Evolutionary conservation across 768 basidiomycete genomes (phyloP), one percentile per base, ranked within the genome.

Genomic region (Collybiopsis luxurians): DNA sequence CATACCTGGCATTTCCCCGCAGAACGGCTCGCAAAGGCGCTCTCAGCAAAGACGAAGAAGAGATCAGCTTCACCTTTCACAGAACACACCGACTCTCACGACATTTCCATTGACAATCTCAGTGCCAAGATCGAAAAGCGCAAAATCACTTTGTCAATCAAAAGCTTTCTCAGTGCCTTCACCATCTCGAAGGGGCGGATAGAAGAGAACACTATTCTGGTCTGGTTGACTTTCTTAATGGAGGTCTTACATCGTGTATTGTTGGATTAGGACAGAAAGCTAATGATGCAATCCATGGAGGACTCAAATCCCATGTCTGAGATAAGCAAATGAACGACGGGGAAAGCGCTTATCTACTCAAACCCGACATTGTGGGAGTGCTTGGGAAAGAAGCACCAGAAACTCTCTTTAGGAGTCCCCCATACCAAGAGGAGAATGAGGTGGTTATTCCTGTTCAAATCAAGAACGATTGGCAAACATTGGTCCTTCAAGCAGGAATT

Each of bases 381-480:
- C 19, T 21, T 21, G 36, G 30, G 9, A 28, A 1, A 24, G 15
- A 17, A 1, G 19, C 4, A 17, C 23, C 34, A 23, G 23, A 38
- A 10, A 3, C 21, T 7, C 39, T 36, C n/a, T 52, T 9, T 10
- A 21, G 50, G 50, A 40, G 34, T 38, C 50, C 50, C 2, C 53
- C 53, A 1, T 13, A 2, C 13, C n/a, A n/a, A n/a, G 47, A 38
- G 17, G 19, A 19, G 13, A 21, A 34, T 46, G 45, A 50, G 34
- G 17, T 38, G 21, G 21, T 43, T 28, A 30, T 65, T 15, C 59
- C 60, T 2, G 64, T 63, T 3, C 60, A 61, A 38, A 55, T 65
- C 13, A 63, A 59, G 31, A 26, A 48, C 10, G 11, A 34, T 15
- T 65, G 62, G 60, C 17, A 47, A 1, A 42, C 56, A 11, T n/a